Base-by-base conservation (phyloP, 345 rosid species). In the Populus simonii region DNA sequence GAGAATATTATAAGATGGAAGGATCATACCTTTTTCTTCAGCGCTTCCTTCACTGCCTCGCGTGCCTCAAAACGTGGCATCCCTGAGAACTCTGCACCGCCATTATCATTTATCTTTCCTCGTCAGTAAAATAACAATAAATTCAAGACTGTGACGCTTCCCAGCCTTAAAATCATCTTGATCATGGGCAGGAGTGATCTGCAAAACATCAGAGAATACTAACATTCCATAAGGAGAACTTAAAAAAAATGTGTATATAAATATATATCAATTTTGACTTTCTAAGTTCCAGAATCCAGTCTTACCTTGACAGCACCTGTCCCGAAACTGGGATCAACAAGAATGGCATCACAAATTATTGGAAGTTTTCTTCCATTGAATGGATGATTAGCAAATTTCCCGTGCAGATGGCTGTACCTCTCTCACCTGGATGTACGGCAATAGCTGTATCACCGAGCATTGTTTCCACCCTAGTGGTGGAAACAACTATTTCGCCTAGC, bases 121-220 rank as follows among this genome's bases (percentile, higher is more conserved):
- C 98, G 86, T 96, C 98, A 15, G 97, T 90, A 96, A 89, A 77
- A 96, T 85, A 87, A 90, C 92, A 47, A 96, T 88, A 80, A 91
- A 92, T 71, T 90, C 89, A 69, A 96, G 93, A 78, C 80, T 83
- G 83, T 92, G 97, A 63, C 96, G 96, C 86, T 88, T 96, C 78
- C 99, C 98, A 70, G 91, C 97, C 78, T 90, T 90, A 82, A 88
- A 96, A 87, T 96, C 99, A 86, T 96, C 89, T 76, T 93, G 96
- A 82, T 96, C 99, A 77, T 96, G 99, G 1, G 97, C 98, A 6
- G 99, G 99, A 76, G 99, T 96, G 73, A 96, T 96, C 98, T 96
- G 90, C 78, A 72, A 80, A 80, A 81, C 1, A 39, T 39, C 43
- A 39, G 43, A 39, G 43, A 47, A 80, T 1, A 38, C 71, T 74